A percentile compares a stretch with the other conserved stretches of the same genome.
Conservation (phyloP, 306 rosid genomes). For the Casuarina glauca region DNA sequence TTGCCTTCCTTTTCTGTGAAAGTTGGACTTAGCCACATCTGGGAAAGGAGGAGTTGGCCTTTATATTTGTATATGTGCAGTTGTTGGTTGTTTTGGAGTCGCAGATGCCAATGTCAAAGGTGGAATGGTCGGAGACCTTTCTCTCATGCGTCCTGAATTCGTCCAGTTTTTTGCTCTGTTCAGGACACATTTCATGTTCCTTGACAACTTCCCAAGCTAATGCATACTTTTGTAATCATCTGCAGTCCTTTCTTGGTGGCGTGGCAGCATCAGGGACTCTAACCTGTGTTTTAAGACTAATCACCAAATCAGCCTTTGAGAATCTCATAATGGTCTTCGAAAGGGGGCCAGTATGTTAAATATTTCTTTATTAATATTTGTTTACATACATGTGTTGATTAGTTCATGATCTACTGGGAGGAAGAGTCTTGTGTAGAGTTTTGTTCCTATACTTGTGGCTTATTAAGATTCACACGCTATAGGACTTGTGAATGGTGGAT, state of each 20-base stretch:
- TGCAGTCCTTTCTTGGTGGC: slow-evolving; percentile 84
- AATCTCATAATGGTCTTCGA: slow-evolving; percentile 67
- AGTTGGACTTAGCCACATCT: slow-evolving; percentile 70
- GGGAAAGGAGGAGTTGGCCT: slow-evolving; percentile 69
- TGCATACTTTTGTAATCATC: not conserved
- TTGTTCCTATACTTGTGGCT: not conserved
- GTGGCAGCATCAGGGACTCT: slow-evolving; percentile 79
- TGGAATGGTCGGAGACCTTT: slow-evolving; percentile 74
- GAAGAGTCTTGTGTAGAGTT: too few species aligned
- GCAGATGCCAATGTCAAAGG: slow-evolving; percentile 81
- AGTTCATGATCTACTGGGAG: not conserved
- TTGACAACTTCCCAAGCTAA: not conserved
- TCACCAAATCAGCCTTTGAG: slow-evolving; percentile 68
- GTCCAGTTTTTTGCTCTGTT: slow-evolving; percentile 51
- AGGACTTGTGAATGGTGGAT: not conserved
- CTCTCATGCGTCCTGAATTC: slow-evolving; percentile 69
- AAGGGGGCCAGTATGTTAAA: slow-evolving; percentile 71
- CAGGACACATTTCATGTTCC: too few species aligned
- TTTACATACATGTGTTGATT: not conserved
- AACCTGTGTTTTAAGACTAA: slow-evolving; percentile 54
- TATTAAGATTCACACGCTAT: not conserved
- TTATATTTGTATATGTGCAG: slow-evolving; percentile 53
- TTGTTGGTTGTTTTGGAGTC: slow-evolving; percentile 65
- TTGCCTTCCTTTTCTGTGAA: not conserved
- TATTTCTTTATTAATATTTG: not conserved